These are phyloP conservation scores for Teratosphaeria epicoccoides DNA, from an alignment of 2,329 filamentous ascomycete genomes.

Conservation along the genomic window DNA sequence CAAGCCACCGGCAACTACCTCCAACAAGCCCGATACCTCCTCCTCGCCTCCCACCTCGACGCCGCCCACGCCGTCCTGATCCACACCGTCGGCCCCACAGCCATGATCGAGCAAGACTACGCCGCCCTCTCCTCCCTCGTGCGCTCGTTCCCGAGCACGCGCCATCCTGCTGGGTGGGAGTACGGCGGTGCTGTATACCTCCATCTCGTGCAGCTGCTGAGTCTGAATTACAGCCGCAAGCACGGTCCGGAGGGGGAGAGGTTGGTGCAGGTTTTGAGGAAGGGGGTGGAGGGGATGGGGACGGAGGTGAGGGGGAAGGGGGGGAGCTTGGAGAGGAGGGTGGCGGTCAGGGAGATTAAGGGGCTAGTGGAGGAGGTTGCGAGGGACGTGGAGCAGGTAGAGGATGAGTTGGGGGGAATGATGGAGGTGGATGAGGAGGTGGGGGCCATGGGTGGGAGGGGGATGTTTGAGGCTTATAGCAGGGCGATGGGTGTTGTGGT, in stretches of 20 bases:
- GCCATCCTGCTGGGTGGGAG: conserved; percentile 52
- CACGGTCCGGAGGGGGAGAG: conserved; percentile 23
- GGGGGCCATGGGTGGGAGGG: background rate
- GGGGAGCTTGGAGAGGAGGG: conserved; percentile 43
- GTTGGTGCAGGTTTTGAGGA: conserved; percentile 19
- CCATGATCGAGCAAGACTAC: conserved; percentile 76
- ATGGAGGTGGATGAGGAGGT: background rate
- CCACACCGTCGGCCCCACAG: conserved; percentile 66
- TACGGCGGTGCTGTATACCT: conserved; percentile 68
- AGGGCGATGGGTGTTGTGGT: background rate
- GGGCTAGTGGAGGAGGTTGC: conserved; percentile 59
- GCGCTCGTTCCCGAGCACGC: conserved; percentile 52
- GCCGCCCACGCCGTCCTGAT: conserved; percentile 80
- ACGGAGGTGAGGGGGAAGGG: conserved; percentile 33
- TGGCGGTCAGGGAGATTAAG: conserved; percentile 75
- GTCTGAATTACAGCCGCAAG: conserved; percentile 19
- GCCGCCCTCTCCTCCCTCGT: conserved; percentile 58
- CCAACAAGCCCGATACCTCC: conserved; percentile 66
- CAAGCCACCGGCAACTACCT: conserved; percentile 60
- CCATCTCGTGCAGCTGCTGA: conserved; percentile 12
- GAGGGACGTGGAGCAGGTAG: conserved; percentile 25
- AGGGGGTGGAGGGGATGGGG: conserved; percentile 30
- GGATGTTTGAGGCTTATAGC: conserved; percentile 3
- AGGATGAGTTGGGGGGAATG: background rate
- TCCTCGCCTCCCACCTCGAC: conserved; percentile 52